Base-by-base conservation (phyloP, 2,329 filamentous ascomycete species). In the Aspergillus ruber region DNA sequence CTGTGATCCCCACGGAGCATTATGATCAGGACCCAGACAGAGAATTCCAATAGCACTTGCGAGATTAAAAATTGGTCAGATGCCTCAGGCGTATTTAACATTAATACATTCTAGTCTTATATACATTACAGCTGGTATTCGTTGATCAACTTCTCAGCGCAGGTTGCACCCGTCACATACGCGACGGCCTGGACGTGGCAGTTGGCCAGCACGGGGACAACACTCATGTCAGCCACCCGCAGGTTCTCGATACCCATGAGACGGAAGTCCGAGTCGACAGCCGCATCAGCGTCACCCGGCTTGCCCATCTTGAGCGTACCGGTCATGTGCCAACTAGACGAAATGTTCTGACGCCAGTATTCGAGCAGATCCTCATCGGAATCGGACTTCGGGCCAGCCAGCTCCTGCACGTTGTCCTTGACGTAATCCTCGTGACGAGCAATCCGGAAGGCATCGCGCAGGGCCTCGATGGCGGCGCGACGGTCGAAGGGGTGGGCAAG, bases 241-340 rank as follows among this genome's bases (percentile, higher is more conserved):
- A 74, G 53, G 6, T 55, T 52, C 35, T 72, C 55, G 12, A 72
- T 50, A 1, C 69, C 71, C 20, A 64, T 56, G 2, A 73, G 60
- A 6, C 61, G 60, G 55, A 72, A 74, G 4, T 61, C 45, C 1
- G 53, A 65, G 57, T 81, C 76, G 6, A 82, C 76, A 21, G 68
- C 75, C 1, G 74, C 72, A 32, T 71, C 67, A 0, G 49, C 47
- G 6, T 75, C 73, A 1, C 60, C 68, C 0, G 47, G 35, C 50
- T 64, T 72, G 0, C 80, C 80, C 80, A 84, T 84, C 58, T 75
- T 76, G 8, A 71, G 72, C 0, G 80, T 84, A 0, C 78, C 76
- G 1, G 70, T 77, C 74, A 74, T 81, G 59, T 78, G 79, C 76
- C 73, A 82, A 47, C 67, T 77, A 2, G 72, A 77, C 25, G 61